A percentile compares a stretch with the other conserved stretches of the same genome.
Conservation (phyloP, 164 flowering plant genomes). For the Houttuynia cordata region DNA sequence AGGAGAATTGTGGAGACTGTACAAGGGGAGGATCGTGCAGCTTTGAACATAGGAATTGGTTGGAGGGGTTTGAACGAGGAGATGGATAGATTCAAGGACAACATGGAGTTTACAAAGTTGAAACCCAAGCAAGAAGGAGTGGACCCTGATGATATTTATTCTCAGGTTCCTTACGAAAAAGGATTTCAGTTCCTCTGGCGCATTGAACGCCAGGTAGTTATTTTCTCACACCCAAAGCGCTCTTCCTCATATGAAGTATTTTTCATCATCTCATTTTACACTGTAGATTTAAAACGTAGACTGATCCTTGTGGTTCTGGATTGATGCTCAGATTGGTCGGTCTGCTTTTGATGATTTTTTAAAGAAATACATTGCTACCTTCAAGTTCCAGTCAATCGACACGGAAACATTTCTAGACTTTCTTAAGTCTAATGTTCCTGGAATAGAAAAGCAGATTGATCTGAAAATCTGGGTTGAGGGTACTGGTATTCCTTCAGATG, state of each 20-base stretch:
- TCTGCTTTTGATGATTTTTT: slow-evolving; percentile 87
- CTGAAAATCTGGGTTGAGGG: slow-evolving; percentile 77
- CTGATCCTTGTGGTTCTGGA: background rate
- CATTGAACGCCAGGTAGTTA: slow-evolving; percentile 80
- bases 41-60: slow-evolving; percentile 81
- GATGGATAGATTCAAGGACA: slow-evolving; percentile 85
- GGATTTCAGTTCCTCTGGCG: slow-evolving; percentile 97
- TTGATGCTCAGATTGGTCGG: slow-evolving; percentile 58
- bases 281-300: too few species aligned
- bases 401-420: slow-evolving; percentile 76
- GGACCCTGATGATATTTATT: slow-evolving; percentile 93
- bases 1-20: slow-evolving; percentile 87
- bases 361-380: slow-evolving; percentile 77
- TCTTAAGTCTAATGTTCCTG: slow-evolving; percentile 69
- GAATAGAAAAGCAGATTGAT: slow-evolving; percentile 72
- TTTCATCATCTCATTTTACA: background rate
- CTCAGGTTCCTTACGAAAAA: slow-evolving; percentile 88
- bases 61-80: slow-evolving; percentile 71
- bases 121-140: slow-evolving; percentile 81
- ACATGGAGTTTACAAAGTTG: slow-evolving; percentile 87
- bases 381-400: slow-evolving; percentile 89
- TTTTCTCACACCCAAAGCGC: background rate
- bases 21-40: slow-evolving; percentile 81
- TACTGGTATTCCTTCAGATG: slow-evolving; percentile 87
- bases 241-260: background rate